Base-by-base conservation (phyloP, 257 asterid species). In the Avicennia marina region DNA sequence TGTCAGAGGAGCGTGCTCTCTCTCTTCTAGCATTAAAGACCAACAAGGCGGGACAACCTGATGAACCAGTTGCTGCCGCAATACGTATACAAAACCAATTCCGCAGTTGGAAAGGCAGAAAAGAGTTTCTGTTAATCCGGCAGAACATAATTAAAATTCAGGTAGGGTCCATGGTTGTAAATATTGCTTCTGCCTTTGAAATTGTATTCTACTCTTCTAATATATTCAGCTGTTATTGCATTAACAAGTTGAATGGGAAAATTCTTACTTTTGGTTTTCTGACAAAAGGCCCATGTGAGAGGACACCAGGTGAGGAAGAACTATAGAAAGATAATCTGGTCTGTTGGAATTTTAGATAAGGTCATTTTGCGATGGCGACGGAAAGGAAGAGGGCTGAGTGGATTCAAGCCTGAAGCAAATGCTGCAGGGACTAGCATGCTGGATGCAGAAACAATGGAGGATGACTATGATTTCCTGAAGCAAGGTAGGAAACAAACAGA, bases 291-390 rank as follows among this genome's bases (percentile, higher is more conserved):
- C 49, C 96, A 82, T 61, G 90, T 90, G 45, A 87, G 98, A 72
- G 98, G 96, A 64, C 94, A 87, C 73, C 98, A 90, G 72, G 96
- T 87, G 56, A 80, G 98, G 84, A 87, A 84, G 85, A 82, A 87
- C 72, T 81, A 84, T 60, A 79, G 71, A 63, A 79, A 77, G 72
- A 84, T 90, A 60, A 72, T 82, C 64, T 90, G 98, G 98, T 90
- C 96, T 1, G 98, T 90, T 2, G 96, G 96, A 61, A 78, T 90
- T 25, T 60, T 90, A 68, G 98, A 90, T 64, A 86, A 87, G 79
- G 78, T 84, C 61, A 84, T 90, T 53, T 75, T 90, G 68, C 79
- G 87, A 21, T 90, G 98, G 96, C 75, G 90, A 59, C 70, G 98
- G 58, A 90, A 84, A 74, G 87, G 98, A 69, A 81, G 94, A 60